Base-by-base conservation (phyloP, 257 asterid genomes). In the Henckelia pumila region DNA sequence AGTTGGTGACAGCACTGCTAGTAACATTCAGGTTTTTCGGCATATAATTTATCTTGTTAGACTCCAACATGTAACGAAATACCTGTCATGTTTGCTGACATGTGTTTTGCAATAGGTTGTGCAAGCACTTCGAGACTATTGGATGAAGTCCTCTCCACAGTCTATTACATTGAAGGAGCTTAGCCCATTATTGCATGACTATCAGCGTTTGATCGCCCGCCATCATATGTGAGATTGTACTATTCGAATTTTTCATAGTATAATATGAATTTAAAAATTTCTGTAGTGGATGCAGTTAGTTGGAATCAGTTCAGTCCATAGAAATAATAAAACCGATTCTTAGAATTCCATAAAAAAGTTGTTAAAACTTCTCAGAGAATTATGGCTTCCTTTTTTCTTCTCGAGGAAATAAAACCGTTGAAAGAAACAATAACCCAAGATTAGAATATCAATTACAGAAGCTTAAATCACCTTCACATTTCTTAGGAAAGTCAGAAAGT, bases 101-200 rank as follows among this genome's bases (percentile, higher is more conserved):
- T 61, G 56, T 9, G 63, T 47, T 73, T 71, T 64, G 37, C 73
- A 71, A 44, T 75, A 86, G 99, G 93, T 80, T 78, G 89, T 84
- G 68, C 84, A 81, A 77, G 92, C 84, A 71, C 87, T 93, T 67
- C 89, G 95, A 64, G 84, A 82, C 56, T 91, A 79, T 71, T 93
- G 99, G 99, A 77, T 73, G 77, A 81, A 76, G 74, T 83, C 89
- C 56, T 67, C 86, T 11, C 87, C 95, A 23, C 72, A 64, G 75
- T 74, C 92, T 52, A 82, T 93, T 56, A 80, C 80, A 74, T 59
- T 93, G 79, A 86, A 86, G 77, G 97, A 93, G 86, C 92, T 93
- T 71, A 69, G 87, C 75, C 92, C 95, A 28, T 87, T 93, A 73
- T 85, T 90, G n/a, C 82, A 75, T 66, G 99, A 93, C 71, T 90